Evolutionary conservation across 2,329 filamentous ascomycete genomes (phyloP), one percentile per base, ranked within the genome.

Genomic region (Curvularia hawaiiensis): DNA sequence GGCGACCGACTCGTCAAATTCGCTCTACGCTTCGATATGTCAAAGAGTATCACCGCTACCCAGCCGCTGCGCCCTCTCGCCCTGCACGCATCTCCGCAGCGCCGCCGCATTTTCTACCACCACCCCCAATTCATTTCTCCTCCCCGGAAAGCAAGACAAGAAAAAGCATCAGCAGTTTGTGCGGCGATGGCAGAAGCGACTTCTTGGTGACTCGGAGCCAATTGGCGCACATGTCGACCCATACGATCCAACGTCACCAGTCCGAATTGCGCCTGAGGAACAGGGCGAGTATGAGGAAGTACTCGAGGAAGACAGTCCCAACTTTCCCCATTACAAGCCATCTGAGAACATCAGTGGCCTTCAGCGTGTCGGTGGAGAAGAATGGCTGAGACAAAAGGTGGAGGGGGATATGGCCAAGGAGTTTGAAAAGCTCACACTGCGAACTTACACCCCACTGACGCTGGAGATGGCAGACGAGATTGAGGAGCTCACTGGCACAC

Each of bases 281-380:
- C 66, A 70, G 59, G 72, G 71, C 58, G 71, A 74, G 43, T 70
- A 74, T 45, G 63, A 69, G 31, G 71, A 75, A 50, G 63, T 71
- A 16, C 59, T 75, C 12, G 72, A 71, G 4, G 68, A 73, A 1
- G 68, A 71, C 9, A 55, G 51, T 3, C 40, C 50, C 38, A 31
- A 14, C 2, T 24, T 58, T 10, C 60, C 52, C 20, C n/a, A 22
- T 7, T 62, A 72, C 47, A 52, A 47, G 20, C 59, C 58, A 20
- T 62, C 65, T 3, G 40, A 60, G 14, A 41, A 58, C 5, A 50
- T 53, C 12, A 46, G 35, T 20, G 82, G 81, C 0, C 71, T 89
- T 57, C 78, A 83, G 62, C 76, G 74, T 49, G 78, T 89, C 33
- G 87, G 87, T 38, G 76, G 77, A 7, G 79, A 80, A 57, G 67